Evolutionary conservation across 257 asterid species (phyloP).

Genomic region (Ballota nigra): DNA sequence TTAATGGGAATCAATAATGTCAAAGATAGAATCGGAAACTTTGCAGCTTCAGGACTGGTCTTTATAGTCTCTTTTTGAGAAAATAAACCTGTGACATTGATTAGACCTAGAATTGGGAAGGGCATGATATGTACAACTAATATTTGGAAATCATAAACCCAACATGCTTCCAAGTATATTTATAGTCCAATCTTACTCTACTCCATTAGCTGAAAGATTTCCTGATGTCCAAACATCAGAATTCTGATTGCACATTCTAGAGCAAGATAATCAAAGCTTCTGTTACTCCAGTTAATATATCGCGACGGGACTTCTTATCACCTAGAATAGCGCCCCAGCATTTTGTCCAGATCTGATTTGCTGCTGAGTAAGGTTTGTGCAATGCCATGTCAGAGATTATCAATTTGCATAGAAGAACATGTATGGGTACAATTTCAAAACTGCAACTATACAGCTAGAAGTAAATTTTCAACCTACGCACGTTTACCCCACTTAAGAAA

Average conservation of each 20-base stretch:
- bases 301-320: conserved; percentile 10
- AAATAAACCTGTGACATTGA: conserved; percentile 10
- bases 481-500: not conserved
- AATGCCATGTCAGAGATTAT: conserved; percentile 20
- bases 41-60: conserved; percentile 13
- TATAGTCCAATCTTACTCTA: conserved; percentile 18
- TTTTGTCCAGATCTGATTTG: conserved; percentile 16
- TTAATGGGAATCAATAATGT: not conserved
- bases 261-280: not conserved
- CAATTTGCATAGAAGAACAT: not conserved
- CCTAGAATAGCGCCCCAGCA: conserved; percentile 10
- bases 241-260: conserved; percentile 23
- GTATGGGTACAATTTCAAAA: not conserved
- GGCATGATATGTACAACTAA: conserved; percentile 26
- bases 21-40: not conserved
- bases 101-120: conserved; percentile 19
- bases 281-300: conserved; percentile 11
- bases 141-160: conserved; percentile 8
- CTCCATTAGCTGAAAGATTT: conserved; percentile 19
- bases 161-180: conserved; percentile 18
- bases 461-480: not conserved
- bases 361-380: conserved; percentile 10
- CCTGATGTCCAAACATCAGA: not conserved
- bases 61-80: conserved; percentile 5
- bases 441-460: not conserved